A percentile compares a stretch with the other conserved stretches of the same genome.
These are phyloP conservation scores for Hepatocystis sp. DNA, from an alignment of 169 alveolate genomes.

Conservation along the genomic window DNA sequence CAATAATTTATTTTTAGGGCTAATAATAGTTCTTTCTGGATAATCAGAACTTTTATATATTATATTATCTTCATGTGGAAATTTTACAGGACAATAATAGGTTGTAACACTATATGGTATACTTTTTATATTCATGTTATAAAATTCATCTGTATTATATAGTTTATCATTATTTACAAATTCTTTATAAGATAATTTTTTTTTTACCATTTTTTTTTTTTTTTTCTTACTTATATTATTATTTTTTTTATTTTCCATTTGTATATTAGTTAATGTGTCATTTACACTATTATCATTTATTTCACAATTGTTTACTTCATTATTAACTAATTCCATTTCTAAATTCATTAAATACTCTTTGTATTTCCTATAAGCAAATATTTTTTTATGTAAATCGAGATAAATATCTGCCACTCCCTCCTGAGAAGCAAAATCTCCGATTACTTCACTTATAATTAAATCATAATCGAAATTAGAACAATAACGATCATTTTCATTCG, in stretches of 20 bases:
- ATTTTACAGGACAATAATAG: slow-evolving; percentile 84
- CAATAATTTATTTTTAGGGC: slow-evolving; percentile 84
- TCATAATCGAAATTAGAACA: slow-evolving; percentile 80
- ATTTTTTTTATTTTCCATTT: neutral
- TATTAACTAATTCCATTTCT: neutral
- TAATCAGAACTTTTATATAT: slow-evolving; percentile 81
- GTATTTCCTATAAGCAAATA: slow-evolving; percentile 70
- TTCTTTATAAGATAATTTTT: slow-evolving; percentile 29
- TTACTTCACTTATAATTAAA: slow-evolving; percentile 88
- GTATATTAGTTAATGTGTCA: no score
- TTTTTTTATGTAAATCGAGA: slow-evolving; percentile 86
- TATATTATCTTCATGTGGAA: slow-evolving; percentile 86
- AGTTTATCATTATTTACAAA: slow-evolving; percentile 43
- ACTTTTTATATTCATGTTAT: slow-evolving; percentile 80
- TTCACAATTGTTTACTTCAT: neutral
- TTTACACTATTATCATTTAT: neutral
- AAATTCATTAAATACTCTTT: slow-evolving; percentile 48
- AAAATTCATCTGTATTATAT: slow-evolving; percentile 77
- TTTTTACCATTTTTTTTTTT: slow-evolving; percentile 12
- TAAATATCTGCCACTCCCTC: slow-evolving; percentile 91
- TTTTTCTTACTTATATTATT: neutral
- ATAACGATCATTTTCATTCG: slow-evolving; percentile 19
- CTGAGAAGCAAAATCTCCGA: slow-evolving; percentile 91
- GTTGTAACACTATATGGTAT: slow-evolving; percentile 87
- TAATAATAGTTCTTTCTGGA: slow-evolving; percentile 86